Conservation (phyloP, 192 early-diverging fungal genomes). For the Coemansia sp. region DNA sequence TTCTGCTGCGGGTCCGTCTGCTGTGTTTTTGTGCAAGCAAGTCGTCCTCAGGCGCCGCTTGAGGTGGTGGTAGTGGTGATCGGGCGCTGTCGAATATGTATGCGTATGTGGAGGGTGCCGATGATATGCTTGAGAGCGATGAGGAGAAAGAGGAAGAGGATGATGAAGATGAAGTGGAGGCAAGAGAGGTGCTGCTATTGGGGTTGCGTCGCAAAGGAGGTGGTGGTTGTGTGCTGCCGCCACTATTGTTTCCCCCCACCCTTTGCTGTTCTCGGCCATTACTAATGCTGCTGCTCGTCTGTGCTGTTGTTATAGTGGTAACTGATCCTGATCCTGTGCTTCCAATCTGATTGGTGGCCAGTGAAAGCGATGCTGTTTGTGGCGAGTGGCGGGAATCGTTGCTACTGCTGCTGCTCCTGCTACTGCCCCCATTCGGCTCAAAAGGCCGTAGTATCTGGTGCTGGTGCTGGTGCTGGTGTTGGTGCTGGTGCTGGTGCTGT, state of each 20-base stretch:
- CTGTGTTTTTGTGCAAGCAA: not conserved
- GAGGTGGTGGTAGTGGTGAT: slow-evolving; percentile 3
- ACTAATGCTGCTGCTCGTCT: not conserved
- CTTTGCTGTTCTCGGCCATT: not conserved
- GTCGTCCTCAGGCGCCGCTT: slow-evolving; percentile 7
- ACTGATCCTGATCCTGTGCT: too few relatives aligned
- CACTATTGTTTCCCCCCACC: not conserved
- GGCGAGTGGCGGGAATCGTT: not conserved
- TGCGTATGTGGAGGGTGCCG: slow-evolving; percentile 42
- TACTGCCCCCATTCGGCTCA: not conserved
- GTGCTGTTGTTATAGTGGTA: not conserved
- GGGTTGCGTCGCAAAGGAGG: slow-evolving; percentile 1
- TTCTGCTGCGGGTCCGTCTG: not conserved
- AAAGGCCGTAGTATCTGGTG: too few relatives aligned
- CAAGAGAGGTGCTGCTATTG: slow-evolving; percentile 30
- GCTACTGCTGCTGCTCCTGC: not conserved
- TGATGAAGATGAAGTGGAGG: slow-evolving; percentile 20
- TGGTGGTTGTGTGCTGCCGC: too few relatives aligned
- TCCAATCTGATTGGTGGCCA: slow-evolving; percentile 1
- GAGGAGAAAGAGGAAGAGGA: slow-evolving; percentile 31
- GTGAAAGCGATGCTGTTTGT: not conserved
- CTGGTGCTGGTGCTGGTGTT: too few relatives aligned
- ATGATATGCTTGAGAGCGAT: slow-evolving; percentile 33
- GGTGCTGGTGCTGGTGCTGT: not conserved
- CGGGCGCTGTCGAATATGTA: slow-evolving; percentile 52